Percentiles rank a stretch among this genome's conserved stretches.
phyloP scores from a whole-genome alignment of 2,329 filamentous ascomycete genomes.

The Cercospora sp. region DNA sequence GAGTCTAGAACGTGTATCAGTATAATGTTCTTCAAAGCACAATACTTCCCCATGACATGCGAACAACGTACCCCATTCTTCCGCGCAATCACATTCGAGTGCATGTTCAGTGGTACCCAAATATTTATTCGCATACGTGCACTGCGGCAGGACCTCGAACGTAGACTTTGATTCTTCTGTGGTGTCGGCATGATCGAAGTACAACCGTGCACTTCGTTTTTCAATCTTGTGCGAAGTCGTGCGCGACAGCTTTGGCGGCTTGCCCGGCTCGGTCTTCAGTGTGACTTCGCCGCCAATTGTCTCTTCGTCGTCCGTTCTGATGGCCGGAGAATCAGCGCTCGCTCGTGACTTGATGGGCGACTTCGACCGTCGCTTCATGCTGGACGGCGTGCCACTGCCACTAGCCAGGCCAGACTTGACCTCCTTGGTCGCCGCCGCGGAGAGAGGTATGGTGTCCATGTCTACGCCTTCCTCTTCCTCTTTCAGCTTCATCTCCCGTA shows the following conservation, averaged over 20 bases:
- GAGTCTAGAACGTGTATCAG: conserved; percentile 45
- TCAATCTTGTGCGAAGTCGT: conserved; percentile 71
- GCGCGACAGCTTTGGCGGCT: conserved; percentile 70
- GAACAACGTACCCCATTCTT: conserved; percentile 81
- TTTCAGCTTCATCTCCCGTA: conserved; percentile 50
- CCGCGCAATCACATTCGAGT: conserved; percentile 90
- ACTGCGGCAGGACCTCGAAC: conserved; percentile 81
- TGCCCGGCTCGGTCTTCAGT: conserved; percentile 63
- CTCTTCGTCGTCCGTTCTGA: conserved; percentile 51
- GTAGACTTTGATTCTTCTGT: conserved; percentile 72
- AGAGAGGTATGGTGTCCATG: conserved; percentile 30
- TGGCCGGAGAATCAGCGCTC: conserved; percentile 40
- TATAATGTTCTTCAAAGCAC: background rate
- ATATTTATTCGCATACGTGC: conserved; percentile 86
- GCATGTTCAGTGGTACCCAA: conserved; percentile 90
- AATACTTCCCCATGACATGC: background rate
- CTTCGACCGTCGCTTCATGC: conserved; percentile 28
- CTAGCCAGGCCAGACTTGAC: conserved; percentile 30
- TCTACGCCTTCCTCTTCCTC: conserved; percentile 39
- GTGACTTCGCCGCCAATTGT: conserved; percentile 61
- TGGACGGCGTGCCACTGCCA: conserved; percentile 27
- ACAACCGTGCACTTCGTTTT: conserved; percentile 65
- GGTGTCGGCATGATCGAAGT: conserved; percentile 72
- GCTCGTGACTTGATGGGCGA: conserved; percentile 33
- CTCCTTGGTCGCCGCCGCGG: conserved; percentile 29